Conservation (phyloP, 2,329 filamentous ascomycete genomes). For the Capronia coronata region DNA sequence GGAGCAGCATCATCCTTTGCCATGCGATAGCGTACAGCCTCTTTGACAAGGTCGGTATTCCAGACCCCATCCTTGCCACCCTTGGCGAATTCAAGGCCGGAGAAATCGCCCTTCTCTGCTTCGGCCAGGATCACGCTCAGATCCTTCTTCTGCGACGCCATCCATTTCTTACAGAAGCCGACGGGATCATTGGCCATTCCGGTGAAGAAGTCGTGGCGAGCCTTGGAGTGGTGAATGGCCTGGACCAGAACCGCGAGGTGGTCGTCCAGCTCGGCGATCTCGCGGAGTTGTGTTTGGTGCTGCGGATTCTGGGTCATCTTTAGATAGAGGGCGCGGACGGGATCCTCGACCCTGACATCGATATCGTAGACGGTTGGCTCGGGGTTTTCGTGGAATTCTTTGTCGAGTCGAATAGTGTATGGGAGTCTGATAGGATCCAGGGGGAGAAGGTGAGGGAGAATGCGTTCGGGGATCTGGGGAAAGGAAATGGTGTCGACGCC, state of each 20-base stretch:
- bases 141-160: constrained; percentile 84
- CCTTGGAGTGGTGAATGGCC: constrained; percentile 74
- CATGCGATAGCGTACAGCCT: constrained; percentile 57
- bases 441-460: constrained; percentile 69
- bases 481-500: constrained; percentile 72
- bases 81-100: constrained; percentile 40
- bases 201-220: constrained; percentile 82
- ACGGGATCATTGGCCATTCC: constrained; percentile 74
- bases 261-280: constrained; percentile 72
- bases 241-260: constrained; percentile 78
- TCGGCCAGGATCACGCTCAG: constrained; percentile 84
- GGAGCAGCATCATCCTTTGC: constrained; percentile 40
- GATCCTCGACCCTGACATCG: constrained; percentile 75
- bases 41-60: constrained; percentile 55
- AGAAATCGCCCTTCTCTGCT: constrained; percentile 55
- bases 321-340: constrained; percentile 58
- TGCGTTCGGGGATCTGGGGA: constrained; percentile 73
- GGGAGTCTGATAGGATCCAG: constrained; percentile 74
- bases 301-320: constrained; percentile 62
- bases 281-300: constrained; percentile 65
- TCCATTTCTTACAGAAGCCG: constrained; percentile 77
- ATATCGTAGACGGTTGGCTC: constrained; percentile 85
- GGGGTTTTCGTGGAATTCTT: constrained; percentile 65
- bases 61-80: constrained; percentile 56
- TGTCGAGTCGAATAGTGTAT: constrained; percentile 91